Base-by-base conservation (phyloP, 129 eudicot species). In the sunflower (Helianthus annuus) region DNA sequence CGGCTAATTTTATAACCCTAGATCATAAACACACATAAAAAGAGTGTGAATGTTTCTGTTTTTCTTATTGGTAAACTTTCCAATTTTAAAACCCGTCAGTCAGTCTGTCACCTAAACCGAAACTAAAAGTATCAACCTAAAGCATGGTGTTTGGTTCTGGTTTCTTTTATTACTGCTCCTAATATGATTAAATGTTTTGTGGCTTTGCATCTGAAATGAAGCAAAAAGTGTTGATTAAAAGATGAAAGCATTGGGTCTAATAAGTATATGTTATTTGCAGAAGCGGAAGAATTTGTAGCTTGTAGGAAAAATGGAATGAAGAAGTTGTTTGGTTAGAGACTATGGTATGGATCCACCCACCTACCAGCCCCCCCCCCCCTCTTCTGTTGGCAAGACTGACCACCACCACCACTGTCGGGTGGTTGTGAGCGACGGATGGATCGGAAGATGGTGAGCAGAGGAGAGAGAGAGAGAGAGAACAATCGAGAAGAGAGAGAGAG, bases 241-340 rank as follows among this genome's bases (percentile, higher is more conserved):
- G 22, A 19, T 19, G 42, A 27, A 29, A 27, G 1, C 22, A 13
- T 44, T 34, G 46, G 22, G 38, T 63, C 48, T 63, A 63, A 63
- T 63, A 63, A 63, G 27, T 36, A 9, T n/a, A 14, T 56, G 46
- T 12, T 53, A 32, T 76, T 58, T 59, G 68, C 73, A 76, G 79
- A n/a, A n/a, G 15, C n/a, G 32, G 69, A 76, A 19, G 80, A 29
- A 68, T 48, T 24, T 76, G 61, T 68, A 67, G 68, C 57, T 29
- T 76, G 80, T 76, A 76, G 80, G 80, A 74, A 64, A 67, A 45
- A 57, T 67, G 80, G 40, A 56, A 64, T 55, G 46, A 65, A 69
- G 46, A 65, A 69, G 58, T 15, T 34, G 48, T 62, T 63, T 38
- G 48, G 48, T 38, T 39, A 63, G 68, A 36, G 13, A 36, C n/a